Base-by-base conservation (phyloP, 805 yeast species). In the Zygotorulaspora chibaensis region DNA sequence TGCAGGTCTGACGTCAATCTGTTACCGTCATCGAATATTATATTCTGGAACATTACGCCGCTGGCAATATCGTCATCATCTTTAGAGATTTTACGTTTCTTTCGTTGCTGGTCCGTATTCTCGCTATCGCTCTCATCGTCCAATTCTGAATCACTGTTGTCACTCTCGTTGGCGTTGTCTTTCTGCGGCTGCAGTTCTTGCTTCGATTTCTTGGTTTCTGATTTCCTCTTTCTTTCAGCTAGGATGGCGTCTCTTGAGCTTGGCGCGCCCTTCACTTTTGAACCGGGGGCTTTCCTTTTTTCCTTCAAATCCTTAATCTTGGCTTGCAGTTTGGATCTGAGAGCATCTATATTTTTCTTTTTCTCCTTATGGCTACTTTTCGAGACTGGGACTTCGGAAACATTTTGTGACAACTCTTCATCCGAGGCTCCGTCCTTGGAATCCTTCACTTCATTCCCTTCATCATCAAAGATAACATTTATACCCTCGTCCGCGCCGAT, bases 231-330 rank as follows among this genome's bases (percentile, higher is more conserved):
- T 50, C 95, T 78, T 54, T 81, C 85, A 30, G 76, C 81, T 43
- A 87, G 68, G 41, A 86, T 81, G 35, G 84, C 90, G 54, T 88
- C 95, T 66, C 97, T 75, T 9, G 91, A 86, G 48, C 81, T 76
- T 12, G 90, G 89, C 0, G 96, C 93, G 18, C 96, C 96, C 3
- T 75, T 72, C 3, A 74, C 80, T 38, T 80, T 83, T 1, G 90
- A 71, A 1, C 98, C 98, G 1, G 95, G 93, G 1, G 98, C 99
- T 58, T 84, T 90, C 63, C 99, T 81, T 66, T 79, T 84, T 45
- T 83, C 89, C 54, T 82, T 80, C 69, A 93, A 59, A 8, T 68
- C 69, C 46, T 71, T 76, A 52, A 93, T 90, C 63, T 81, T 87
- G 13, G 76, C 77, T 25, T 91, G 83, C 36, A 93, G 75, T 63